Evolutionary conservation across 305 asterid species (phyloP), one percentile per base, ranked within the genome.

Genomic region (Fraxinus albicans): DNA sequence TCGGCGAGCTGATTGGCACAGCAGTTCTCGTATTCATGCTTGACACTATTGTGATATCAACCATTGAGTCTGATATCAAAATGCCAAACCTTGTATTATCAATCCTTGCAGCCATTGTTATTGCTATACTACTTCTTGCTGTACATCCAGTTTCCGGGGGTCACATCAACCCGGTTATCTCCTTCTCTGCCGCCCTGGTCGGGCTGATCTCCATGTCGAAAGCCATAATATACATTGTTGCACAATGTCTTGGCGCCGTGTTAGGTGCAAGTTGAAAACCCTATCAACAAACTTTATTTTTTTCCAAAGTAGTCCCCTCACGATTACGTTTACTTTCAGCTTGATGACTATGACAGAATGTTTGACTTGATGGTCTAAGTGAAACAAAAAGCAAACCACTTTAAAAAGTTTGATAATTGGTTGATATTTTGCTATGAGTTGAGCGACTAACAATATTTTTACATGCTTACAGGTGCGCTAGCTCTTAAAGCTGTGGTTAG

Each of bases 81-180:
- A 91, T 91, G 91, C 92, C 96, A 4, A 91, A 90, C 83, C 84
- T 94, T 5, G 81, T 93, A 0, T 73, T 90, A 17, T 89, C 98
- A 1, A 35, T 91, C 63, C 86, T 94, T 0, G 87, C 90, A 2
- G 92, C 94, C 0, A 23, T 94, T 27, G 82, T 83, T 72, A 81
- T 91, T 58, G 78, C 90, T 8, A 76, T 87, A 65, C 86, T 89
- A 77, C 91, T 91, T 75, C 83, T 91, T 0, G 94, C 93, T 3
- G 89, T 88, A 44, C 90, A 85, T 86, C 93, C 91, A 0, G 81
- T 93, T 47, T 93, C 97, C 74, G 97, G 98, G 0, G 98, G 97
- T 85, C 96, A 91, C 81, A 85, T 92, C 13, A 92, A 94, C 85
- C 98, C 98, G 0, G 80, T 91, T 10, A 83, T 94, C 90, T 90